Base-by-base conservation (phyloP, 306 rosid genomes). In the Ceratonia siliqua region DNA sequence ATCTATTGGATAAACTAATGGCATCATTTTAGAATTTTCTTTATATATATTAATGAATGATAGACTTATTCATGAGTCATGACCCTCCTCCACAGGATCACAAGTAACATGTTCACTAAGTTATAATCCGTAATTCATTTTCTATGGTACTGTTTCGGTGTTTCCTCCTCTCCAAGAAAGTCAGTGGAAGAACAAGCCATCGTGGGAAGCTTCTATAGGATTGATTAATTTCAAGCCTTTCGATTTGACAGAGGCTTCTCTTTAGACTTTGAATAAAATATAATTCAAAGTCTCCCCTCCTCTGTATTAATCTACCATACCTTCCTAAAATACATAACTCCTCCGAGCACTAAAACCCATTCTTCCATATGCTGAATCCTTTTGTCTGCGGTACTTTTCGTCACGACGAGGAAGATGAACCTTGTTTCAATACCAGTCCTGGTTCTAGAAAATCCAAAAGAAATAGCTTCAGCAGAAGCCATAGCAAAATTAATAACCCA, bases 311-410 rank as follows among this genome's bases (percentile, higher is more conserved):
- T 59, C 22, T 8, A 33, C 38, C 79, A 52, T 59, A 76, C 35
- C 70, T 32, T 50, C 79, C 8, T 43, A 32, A 53, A 72, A 28
- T 3, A 28, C n/a, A n/a, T n/a, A n/a, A n/a, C n/a, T 14, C 57
- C 57, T 68, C 77, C 74, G 11, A 17, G 2, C 50, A 78, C 68
- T 32, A 21, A 62, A 74, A 62, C 36, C 28, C 59, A 70, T 24
- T 8, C 11, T 22, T 71, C 57, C 75, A 75, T 12, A 92, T 79
- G 91, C 62, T 84, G 63, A 88, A 53, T 63, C 78, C 80, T 65
- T 79, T 81, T 33, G 73, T 87, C 78, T 92, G 98, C 63, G 96
- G 86, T 73, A 63, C 75, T 35, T 74, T 82, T 49, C 78, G 75
- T 55, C 70, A 61, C 0, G 81, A 83, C 63, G 85, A 80, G 56